Evolutionary conservation across 495 filamentous ascomycete genomes (phyloP), one percentile per base, ranked within the genome.

Genomic region (Neurospora sp.): DNA sequence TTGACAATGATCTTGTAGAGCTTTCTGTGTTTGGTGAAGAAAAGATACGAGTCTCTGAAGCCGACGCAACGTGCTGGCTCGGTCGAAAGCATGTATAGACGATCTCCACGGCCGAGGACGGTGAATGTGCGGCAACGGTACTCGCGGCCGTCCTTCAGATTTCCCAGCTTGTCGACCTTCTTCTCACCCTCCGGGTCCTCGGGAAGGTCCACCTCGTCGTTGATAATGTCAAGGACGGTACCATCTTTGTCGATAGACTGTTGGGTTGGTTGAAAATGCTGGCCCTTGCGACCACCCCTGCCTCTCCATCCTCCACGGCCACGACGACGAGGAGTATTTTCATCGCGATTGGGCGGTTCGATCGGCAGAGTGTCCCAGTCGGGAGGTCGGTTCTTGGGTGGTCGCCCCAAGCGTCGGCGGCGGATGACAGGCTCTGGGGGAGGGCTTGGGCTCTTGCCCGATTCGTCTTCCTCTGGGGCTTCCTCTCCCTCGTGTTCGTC

Each of bases 1-100:
- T 93, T 93, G 75, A 97, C 90, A 75, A 97, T 96, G 77, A 98
- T 96, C 84, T 98, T 98, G 86, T 93, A 94, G 22, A 98, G 90
- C 77, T 94, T 89, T 78, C 91, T 92, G 83, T 98, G 94, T 79
- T 97, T 97, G 76, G 94, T 95, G 86, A 99, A 99, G 86, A 99
- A 99, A 17, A 99, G 87, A 79, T 99, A 99, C 72, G 92, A 96
- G 82, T 99, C 96, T 70, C 96, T 85, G 86, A 99, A 99, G 8
- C 96, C 96, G 69, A 97, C 95, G 77, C 96, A 99, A 72, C 96
- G 89, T 27, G 96, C 96, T 5, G 96, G 96, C 76, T 99, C 96
- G 3, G 96, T 99, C 2, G 94, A 97, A 77, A 99, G 84, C 96
- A 99, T 99, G 88, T 99, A 99, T 17, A 96, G 87, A 31, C 93